Percentiles rank a stretch among this genome's conserved stretches.
phyloP scores from a whole-genome alignment of 805 yeast species.

The Kuraishia molischiana region DNA sequence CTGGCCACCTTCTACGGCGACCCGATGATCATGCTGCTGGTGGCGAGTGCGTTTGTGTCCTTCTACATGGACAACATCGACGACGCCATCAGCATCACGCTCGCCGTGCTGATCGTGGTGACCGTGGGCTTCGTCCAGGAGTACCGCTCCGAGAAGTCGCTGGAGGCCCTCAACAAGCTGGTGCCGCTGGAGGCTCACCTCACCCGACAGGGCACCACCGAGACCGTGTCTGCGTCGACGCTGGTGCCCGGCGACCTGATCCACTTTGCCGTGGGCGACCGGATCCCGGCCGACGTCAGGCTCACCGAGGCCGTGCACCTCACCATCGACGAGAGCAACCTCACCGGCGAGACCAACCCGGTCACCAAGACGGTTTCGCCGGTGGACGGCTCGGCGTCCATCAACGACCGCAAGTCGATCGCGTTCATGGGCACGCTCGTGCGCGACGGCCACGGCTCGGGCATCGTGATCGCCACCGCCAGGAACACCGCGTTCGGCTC shows the following conservation, averaged over 20 bases:
- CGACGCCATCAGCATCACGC: conserved; percentile 88
- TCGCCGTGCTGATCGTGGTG: conserved; percentile 89
- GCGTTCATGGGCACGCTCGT: conserved; percentile 98
- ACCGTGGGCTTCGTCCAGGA: conserved; percentile 97
- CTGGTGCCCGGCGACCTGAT: conserved; percentile 96
- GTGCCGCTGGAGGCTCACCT: conserved; percentile 97
- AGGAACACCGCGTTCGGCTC: conserved; percentile 86
- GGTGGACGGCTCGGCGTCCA: conserved; percentile 36
- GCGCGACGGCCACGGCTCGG: conserved; percentile 91
- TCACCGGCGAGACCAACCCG: conserved; percentile 93
- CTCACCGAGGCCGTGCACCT: conserved; percentile 70
- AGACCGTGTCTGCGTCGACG: conserved; percentile 74
- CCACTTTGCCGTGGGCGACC: conserved; percentile 83
- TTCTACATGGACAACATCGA: conserved; percentile 93
- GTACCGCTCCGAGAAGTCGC: conserved; percentile 87
- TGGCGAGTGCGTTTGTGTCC: conserved; percentile 82
- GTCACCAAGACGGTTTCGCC: conserved; percentile 54
- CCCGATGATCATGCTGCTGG: conserved; percentile 78
- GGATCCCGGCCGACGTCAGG: conserved; percentile 93
- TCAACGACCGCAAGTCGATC: conserved; percentile 63
- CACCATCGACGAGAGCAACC: conserved; percentile 83
- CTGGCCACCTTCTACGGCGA: conserved; percentile 77
- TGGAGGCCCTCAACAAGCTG: conserved; percentile 84
- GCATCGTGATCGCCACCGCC: conserved; percentile 89
- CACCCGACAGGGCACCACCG: conserved; percentile 70